These are phyloP conservation scores for Fagopyrum esculentum DNA, from an alignment of 148 eudicot species.

Conservation along the genomic window DNA sequence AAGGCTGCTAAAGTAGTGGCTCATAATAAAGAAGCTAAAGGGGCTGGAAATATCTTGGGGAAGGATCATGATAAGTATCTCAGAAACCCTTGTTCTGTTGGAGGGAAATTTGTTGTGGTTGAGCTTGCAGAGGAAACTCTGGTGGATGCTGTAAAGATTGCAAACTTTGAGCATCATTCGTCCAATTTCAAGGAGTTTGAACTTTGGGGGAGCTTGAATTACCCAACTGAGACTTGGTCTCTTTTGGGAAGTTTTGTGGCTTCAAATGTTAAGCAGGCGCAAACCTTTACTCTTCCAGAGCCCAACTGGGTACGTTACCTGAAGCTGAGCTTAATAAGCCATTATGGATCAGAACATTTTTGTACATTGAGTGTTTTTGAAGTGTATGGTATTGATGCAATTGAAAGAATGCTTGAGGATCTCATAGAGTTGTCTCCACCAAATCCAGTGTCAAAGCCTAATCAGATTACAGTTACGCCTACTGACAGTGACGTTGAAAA, in stretches of 20 bases:
- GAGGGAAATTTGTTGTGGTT: conserved; percentile 64
- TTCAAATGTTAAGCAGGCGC: conserved; percentile 70
- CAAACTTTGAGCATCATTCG: conserved; percentile 85
- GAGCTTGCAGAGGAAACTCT: conserved; percentile 85
- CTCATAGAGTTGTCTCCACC: conserved; percentile 44
- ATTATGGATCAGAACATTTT: conserved; percentile 82
- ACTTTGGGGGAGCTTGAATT: conserved; percentile 59
- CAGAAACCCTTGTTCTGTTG: conserved; percentile 77
- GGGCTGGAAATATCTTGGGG: conserved; percentile 71
- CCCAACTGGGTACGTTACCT: conserved; percentile 82
- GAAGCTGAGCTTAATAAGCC: conserved; percentile 61
- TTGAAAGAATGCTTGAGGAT: conserved; percentile 91
- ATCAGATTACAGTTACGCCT: not conserved
- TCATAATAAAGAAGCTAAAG: conserved; percentile 83
- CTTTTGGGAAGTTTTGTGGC: conserved; percentile 66
- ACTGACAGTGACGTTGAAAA: not conserved
- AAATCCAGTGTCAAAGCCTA: not conserved
- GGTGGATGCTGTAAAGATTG: conserved; percentile 78
- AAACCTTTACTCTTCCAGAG: conserved; percentile 63
- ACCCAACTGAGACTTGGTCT: conserved; percentile 75
- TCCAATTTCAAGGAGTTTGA: conserved; percentile 89
- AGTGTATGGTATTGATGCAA: conserved; percentile 88
- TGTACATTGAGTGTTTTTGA: conserved; percentile 75
- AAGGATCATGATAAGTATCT: conserved; percentile 89
- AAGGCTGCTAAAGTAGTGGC: conserved; percentile 94